phyloP scores from a whole-genome alignment of 495 filamentous ascomycete species.

The Schizothecium vesticola region DNA sequence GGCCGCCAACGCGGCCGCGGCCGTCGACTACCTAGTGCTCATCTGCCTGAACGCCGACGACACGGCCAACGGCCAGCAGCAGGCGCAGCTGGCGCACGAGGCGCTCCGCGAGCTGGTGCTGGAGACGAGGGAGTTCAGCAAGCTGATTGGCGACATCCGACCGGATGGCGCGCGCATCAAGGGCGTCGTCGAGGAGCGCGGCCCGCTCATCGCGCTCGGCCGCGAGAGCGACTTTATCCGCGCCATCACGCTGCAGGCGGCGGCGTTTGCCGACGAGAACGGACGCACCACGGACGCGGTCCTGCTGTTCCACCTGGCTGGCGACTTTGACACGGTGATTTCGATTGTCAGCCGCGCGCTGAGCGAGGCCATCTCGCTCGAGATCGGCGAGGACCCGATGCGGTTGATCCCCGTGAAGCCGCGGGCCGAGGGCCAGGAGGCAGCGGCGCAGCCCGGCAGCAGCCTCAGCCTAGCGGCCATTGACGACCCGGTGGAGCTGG shows the following conservation, averaged over 20 bases:
- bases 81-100: conserved; percentile 81
- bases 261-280: conserved; percentile 86
- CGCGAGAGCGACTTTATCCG: conserved; percentile 79
- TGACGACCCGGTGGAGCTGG: conserved; percentile 77
- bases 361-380: conserved; percentile 76
- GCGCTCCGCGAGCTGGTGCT: conserved; percentile 92
- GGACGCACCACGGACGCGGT: conserved; percentile 89
- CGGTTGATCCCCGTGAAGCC: conserved; percentile 76
- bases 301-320: conserved; percentile 86
- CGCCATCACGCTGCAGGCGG: conserved; percentile 83
- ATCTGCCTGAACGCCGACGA: conserved; percentile 92
- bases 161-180: conserved; percentile 74
- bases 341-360: conserved; percentile 83
- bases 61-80: conserved; percentile 62
- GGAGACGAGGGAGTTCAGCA: conserved; percentile 89
- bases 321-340: conserved; percentile 89
- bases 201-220: conserved; percentile 70
- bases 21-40: conserved; percentile 87
- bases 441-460: conserved; percentile 39
- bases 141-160: conserved; percentile 85
- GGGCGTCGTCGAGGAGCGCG: conserved; percentile 85
- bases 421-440: conserved; percentile 33
- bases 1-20: conserved; percentile 74
- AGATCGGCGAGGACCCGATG: conserved; percentile 70
- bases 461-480: conserved; percentile 79